Conservation (phyloP, 306 rosid genomes). For the Corylus americana region DNA sequence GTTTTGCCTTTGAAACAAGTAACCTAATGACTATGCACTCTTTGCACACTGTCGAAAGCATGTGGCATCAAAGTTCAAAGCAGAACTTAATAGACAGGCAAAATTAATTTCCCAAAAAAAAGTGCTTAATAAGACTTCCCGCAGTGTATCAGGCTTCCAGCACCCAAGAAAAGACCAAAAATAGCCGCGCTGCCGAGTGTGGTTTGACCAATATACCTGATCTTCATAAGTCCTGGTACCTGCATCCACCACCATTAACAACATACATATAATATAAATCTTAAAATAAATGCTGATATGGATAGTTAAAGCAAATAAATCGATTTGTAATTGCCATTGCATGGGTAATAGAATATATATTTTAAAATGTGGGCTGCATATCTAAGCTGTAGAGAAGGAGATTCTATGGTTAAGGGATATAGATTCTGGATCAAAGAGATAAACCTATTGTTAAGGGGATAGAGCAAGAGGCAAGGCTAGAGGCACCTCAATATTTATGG, state of each 20-base stretch:
- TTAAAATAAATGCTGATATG: neutral
- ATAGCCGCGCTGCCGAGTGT: constrained; percentile 81
- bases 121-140: constrained; percentile 71
- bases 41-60: constrained; percentile 25
- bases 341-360: neutral
- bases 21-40: constrained; percentile 9
- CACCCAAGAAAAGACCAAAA: constrained; percentile 87
- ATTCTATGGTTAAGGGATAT: neutral
- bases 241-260: constrained; percentile 31
- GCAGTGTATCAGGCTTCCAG: constrained; percentile 92
- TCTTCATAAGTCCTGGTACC: constrained; percentile 89
- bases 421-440: too few relatives aligned
- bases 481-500: too few relatives aligned
- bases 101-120: constrained; percentile 6
- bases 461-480: too few relatives aligned
- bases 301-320: neutral
- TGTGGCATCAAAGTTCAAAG: neutral
- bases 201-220: constrained; percentile 78
- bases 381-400: neutral
- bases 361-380: neutral
- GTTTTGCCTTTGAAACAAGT: neutral
- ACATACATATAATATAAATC: neutral
- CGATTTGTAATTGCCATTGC: neutral
- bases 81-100: constrained; percentile 21
- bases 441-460: too few relatives aligned